phyloP scores from a whole-genome alignment of 2,329 filamentous ascomycete genomes.

The Arthroderma sp. region DNA sequence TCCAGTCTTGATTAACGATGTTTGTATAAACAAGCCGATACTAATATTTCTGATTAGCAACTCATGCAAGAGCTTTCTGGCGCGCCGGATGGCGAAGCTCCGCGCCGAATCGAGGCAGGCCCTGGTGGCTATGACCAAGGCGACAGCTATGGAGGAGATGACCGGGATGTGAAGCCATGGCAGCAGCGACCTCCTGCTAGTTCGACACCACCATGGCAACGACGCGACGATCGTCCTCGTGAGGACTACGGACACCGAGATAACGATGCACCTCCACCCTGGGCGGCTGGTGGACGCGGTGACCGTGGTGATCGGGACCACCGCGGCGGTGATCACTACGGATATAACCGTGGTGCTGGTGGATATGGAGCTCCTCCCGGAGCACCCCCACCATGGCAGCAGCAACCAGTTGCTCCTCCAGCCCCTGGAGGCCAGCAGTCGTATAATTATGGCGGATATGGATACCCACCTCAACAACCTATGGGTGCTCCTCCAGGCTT shows the following conservation, averaged over 20 bases:
- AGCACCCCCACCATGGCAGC: slow-evolving; percentile 49
- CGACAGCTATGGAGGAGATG: slow-evolving; percentile 22
- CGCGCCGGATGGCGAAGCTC: slow-evolving; percentile 48
- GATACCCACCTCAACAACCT: slow-evolving; percentile 32
- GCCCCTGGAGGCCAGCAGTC: slow-evolving; percentile 30
- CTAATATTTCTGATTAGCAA: neutral
- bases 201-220: slow-evolving; percentile 70
- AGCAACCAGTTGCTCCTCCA: slow-evolving; percentile 35
- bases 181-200: slow-evolving; percentile 68
- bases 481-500: slow-evolving; percentile 45
- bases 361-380: slow-evolving; percentile 20
- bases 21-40: neutral
- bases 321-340: slow-evolving; percentile 20
- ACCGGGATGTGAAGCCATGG: slow-evolving; percentile 64
- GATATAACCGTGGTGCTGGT: slow-evolving; percentile 14
- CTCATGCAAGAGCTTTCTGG: slow-evolving; percentile 96
- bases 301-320: slow-evolving; percentile 28
- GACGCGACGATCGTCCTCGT: slow-evolving; percentile 42
- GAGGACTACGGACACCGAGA: slow-evolving; percentile 28
- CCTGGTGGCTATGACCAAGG: slow-evolving; percentile 50
- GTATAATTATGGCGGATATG: slow-evolving; percentile 45
- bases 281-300: slow-evolving; percentile 18
- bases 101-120: slow-evolving; percentile 75
- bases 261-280: slow-evolving; percentile 20
- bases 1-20: neutral